These are phyloP conservation scores for Butyriboletus loyo DNA, from an alignment of 768 basidiomycete species.

Conservation along the genomic window DNA sequence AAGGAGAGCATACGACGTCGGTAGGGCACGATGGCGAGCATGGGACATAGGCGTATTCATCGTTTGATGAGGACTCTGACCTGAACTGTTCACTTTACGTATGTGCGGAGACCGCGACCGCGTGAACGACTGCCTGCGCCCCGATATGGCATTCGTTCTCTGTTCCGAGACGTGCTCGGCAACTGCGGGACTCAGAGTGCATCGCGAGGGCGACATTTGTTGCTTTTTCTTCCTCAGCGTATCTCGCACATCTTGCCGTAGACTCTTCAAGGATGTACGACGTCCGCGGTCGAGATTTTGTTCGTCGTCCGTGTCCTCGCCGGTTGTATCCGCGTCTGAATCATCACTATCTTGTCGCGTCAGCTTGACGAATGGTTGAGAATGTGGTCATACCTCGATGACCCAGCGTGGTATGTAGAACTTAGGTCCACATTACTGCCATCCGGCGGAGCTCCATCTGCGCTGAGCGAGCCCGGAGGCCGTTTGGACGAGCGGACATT, in stretches of 20 bases:
- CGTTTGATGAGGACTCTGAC: conserved; percentile 36
- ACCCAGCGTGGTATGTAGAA: conserved; percentile 84
- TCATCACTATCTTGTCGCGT: conserved; percentile 42
- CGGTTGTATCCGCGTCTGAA: conserved; percentile 49
- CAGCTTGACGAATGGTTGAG: conserved; percentile 1
- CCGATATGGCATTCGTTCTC: conserved; percentile 34
- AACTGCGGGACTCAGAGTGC: conserved; percentile 22
- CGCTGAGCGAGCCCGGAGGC: conserved; percentile 24
- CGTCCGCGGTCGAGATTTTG: conserved; percentile 43
- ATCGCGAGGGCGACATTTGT: conserved; percentile 23
- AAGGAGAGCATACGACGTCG: conserved; percentile 36
- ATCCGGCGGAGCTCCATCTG: conserved; percentile 19
- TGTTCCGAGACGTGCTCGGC: conserved; percentile 30
- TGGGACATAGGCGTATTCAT: conserved; percentile 41
- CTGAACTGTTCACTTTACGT: conserved; percentile 30
- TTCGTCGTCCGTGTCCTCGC: conserved; percentile 58
- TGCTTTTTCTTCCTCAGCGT: conserved; percentile 28
- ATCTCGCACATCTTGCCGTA: conserved; percentile 25
- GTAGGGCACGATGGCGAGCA: conserved; percentile 38
- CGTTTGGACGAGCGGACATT: conserved; percentile 28
- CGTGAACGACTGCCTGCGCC: conserved; percentile 51
- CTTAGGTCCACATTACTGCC: conserved; percentile 61
- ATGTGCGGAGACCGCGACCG: conserved; percentile 71
- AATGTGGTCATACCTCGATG: conserved; percentile 58
- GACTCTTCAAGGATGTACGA: conserved; percentile 31